Evolutionary conservation across 345 rosid genomes (phyloP), one percentile per base, ranked within the genome.

Genomic region (Eucalyptus sp.): DNA sequence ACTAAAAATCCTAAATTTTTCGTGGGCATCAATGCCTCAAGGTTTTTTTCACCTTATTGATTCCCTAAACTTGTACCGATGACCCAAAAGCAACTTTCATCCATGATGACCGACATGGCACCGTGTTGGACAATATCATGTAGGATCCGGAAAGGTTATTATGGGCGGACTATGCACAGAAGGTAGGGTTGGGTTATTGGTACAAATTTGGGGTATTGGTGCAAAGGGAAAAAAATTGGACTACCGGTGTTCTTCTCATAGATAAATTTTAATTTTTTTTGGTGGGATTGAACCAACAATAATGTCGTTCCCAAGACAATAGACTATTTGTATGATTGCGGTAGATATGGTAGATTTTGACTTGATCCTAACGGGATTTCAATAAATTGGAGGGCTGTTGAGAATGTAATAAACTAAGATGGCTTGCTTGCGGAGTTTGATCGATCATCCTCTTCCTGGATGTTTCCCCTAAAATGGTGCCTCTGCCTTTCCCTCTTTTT

Each of bases 11-110:
- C 20, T 64, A 4, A 66, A 4, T 31, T 31, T 66, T 66, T 66
- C 1, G 0, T 8, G 17, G 43, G 4, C 71, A 29, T n/a, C 37
- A 62, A n/a, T 16, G 1, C 5, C 11, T 31, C 3, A 31, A 15
- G 2, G 1, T 2, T 7, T 7, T n/a, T 31, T 66, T 66, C 11
- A 8, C 12, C 1, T 3, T 3, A 15, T 16, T 12, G 10, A 14
- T 31, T 16, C 22, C 79, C 79, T 8, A 16, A 66, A 66, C 79
- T 66, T 66, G 24, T 15, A 31, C 0, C 0, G 22, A 8, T 31
- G 43, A 31, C 20, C 22, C 41, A 4, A 66, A 66, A 66, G 22
- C 24, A 66, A 37, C 79, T 68, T 68, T 10, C 22, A 2, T 31
- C 10, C 71, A 15, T 29, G 71, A 56, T 62, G 33, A 12, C 16